Percentiles rank a stretch among this genome's conserved stretches.
Evolutionary conservation across 345 rosid genomes (phyloP).

Genomic region (Eucalyptus cladocalyx): DNA sequence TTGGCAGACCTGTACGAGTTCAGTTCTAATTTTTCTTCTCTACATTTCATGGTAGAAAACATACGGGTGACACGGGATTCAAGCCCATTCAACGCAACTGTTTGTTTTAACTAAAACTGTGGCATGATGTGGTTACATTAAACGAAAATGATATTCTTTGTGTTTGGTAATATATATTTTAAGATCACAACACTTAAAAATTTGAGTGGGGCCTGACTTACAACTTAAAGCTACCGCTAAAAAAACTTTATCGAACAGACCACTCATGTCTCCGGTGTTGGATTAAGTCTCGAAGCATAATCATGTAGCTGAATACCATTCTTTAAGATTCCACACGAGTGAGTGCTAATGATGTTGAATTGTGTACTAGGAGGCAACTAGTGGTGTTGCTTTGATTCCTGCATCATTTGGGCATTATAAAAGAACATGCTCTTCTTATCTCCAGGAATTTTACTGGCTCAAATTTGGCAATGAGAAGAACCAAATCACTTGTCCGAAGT

Average conservation of each 20-base stretch:
- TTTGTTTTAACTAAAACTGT: neutral
- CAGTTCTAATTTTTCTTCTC: neutral
- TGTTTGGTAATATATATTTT: neutral
- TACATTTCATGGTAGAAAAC: neutral
- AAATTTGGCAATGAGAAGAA: neutral
- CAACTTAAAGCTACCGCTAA: neutral
- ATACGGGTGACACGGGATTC: neutral
- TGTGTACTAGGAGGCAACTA: neutral
- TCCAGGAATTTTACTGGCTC: neutral
- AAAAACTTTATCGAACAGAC: neutral
- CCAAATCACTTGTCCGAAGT: neutral
- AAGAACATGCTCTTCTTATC: neutral
- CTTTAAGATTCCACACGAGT: neutral
- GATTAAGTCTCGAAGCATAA: neutral
- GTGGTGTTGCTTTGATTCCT: neutral
- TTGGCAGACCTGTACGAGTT: neutral
- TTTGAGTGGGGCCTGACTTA: neutral
- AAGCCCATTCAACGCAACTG: neutral
- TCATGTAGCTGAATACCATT: neutral
- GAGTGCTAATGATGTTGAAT: neutral
- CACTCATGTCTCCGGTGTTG: neutral
- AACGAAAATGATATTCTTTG: neutral
- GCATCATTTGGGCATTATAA: neutral
- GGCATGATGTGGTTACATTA: neutral
- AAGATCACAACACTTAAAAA: neutral